phyloP scores from a whole-genome alignment of 768 basidiomycete species.

The Kwoniella sp. region DNA sequence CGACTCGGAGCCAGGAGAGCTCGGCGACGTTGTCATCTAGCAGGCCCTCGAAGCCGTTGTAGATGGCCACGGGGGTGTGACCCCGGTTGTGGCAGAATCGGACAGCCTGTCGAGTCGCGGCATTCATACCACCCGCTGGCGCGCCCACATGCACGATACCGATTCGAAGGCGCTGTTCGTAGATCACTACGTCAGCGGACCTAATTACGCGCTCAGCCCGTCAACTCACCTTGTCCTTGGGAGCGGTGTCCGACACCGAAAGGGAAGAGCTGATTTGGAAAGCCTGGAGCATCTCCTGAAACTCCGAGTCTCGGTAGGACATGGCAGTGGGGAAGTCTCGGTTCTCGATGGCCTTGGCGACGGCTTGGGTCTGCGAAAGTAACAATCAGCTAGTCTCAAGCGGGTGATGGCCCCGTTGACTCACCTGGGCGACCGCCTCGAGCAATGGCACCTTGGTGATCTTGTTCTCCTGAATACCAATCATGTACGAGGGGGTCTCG shows the following conservation, averaged over 20 bases:
- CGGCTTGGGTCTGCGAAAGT: conserved; percentile 68
- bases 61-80: conserved; percentile 83
- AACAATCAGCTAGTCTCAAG: background rate
- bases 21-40: conserved; percentile 81
- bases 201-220: background rate
- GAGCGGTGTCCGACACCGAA: conserved; percentile 57
- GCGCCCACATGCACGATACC: conserved; percentile 69
- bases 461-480: conserved; percentile 92
- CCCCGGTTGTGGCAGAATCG: conserved; percentile 90
- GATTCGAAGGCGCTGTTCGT: conserved; percentile 51
- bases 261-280: conserved; percentile 71
- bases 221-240: conserved; percentile 47
- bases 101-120: conserved; percentile 88
- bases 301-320: conserved; percentile 85
- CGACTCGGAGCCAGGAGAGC: conserved; percentile 92
- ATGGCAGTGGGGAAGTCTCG: conserved; percentile 85
- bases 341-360: conserved; percentile 71
- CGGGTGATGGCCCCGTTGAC: background rate
- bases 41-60: conserved; percentile 94
- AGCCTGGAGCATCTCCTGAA: conserved; percentile 77
- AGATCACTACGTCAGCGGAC: background rate
- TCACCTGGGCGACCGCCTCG: conserved; percentile 85
- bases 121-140: conserved; percentile 98
- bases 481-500: conserved; percentile 93
- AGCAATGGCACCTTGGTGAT: conserved; percentile 84